Evolutionary conservation across 441 rosid species (phyloP).

Genomic region (Croton laevigatus): DNA sequence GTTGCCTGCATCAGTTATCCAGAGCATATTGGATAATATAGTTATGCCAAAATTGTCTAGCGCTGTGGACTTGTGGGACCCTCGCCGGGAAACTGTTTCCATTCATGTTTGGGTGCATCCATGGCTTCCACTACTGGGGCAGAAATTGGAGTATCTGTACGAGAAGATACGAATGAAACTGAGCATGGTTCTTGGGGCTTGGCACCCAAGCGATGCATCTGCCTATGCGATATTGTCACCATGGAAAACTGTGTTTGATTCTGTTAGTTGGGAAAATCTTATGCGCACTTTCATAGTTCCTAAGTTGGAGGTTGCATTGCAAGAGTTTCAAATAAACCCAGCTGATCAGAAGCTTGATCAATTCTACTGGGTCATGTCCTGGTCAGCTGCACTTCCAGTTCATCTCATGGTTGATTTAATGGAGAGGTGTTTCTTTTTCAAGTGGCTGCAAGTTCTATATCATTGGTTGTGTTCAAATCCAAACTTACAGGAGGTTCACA

Average conservation of each 20-base stretch:
- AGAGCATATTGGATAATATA: slow-evolving; percentile 54
- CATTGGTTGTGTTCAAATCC: slow-evolving; percentile 73
- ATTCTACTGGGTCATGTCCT: slow-evolving; percentile 67
- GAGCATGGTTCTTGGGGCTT: slow-evolving; percentile 78
- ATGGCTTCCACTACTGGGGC: slow-evolving; percentile 80
- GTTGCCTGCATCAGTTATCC: slow-evolving; percentile 59
- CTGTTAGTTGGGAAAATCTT: slow-evolving; percentile 81
- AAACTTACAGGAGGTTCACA: slow-evolving; percentile 66
- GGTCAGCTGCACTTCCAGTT: slow-evolving; percentile 74
- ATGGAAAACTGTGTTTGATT: slow-evolving; percentile 87
- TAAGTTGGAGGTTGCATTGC: slow-evolving; percentile 75
- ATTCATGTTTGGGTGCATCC: slow-evolving; percentile 97
- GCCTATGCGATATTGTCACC: slow-evolving; percentile 87
- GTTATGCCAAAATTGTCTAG: slow-evolving; percentile 67
- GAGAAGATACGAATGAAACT: slow-evolving; percentile 75
- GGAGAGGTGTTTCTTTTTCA: slow-evolving; percentile 74
- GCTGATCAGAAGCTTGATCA: slow-evolving; percentile 70
- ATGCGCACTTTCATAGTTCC: slow-evolving; percentile 92
- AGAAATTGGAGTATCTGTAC: slow-evolving; percentile 65
- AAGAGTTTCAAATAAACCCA: slow-evolving; percentile 80
- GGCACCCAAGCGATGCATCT: slow-evolving; percentile 84
- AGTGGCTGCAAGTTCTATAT: slow-evolving; percentile 86
- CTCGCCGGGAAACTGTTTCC: slow-evolving; percentile 68
- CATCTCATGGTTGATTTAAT: slow-evolving; percentile 86
- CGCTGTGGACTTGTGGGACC: slow-evolving; percentile 84